Percentiles rank a stretch among this genome's conserved stretches.
Evolutionary conservation across 2,329 filamentous ascomycete species (phyloP).

Genomic region (Arthrobotrys pseudoclavata): DNA sequence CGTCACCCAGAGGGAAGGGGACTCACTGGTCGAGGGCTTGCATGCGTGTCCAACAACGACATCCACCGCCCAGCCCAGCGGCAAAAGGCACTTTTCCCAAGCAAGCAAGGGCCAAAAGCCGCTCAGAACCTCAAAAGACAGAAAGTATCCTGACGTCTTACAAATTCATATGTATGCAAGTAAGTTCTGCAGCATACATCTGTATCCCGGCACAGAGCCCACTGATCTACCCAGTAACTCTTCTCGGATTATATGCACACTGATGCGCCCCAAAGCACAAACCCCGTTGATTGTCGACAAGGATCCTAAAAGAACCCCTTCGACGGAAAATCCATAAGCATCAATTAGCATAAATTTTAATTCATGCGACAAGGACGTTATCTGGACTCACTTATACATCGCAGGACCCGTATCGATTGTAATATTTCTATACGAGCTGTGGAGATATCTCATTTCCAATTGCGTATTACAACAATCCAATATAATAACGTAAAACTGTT

Average conservation of each 20-base stretch:
- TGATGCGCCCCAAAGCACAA: constrained; percentile 33
- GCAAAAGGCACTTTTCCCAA: constrained; percentile 34
- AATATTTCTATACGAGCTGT: constrained; percentile 55
- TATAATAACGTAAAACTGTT: constrained; percentile 23
- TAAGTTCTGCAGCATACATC: constrained; percentile 50
- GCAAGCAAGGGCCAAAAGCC: constrained; percentile 25
- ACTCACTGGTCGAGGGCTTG: constrained; percentile 29
- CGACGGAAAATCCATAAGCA: constrained; percentile 16
- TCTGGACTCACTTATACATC: constrained; percentile 15
- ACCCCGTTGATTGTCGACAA: constrained; percentile 39
- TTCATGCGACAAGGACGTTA: constrained; percentile 21
- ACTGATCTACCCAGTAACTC: constrained; percentile 22
- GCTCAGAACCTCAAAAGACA: constrained; percentile 4
- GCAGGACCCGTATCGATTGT: constrained; percentile 23
- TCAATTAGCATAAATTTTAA: constrained; percentile 10
- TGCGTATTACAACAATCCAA: constrained; percentile 17
- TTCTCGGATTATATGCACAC: constrained; percentile 15
- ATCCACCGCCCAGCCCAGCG: constrained; percentile 26
- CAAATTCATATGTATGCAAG: constrained; percentile 56
- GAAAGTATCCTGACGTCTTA: constrained; percentile 34
- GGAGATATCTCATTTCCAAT: constrained; percentile 30
- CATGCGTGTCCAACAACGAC: constrained; percentile 24
- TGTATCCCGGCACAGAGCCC: constrained; percentile 18
- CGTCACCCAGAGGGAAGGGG: constrained; percentile 25
- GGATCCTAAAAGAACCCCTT: constrained; percentile 33